A percentile compares a stretch with the other conserved stretches of the same genome.
Conservation (phyloP, 2,329 filamentous ascomycete genomes). For the Ascochyta pisi region DNA sequence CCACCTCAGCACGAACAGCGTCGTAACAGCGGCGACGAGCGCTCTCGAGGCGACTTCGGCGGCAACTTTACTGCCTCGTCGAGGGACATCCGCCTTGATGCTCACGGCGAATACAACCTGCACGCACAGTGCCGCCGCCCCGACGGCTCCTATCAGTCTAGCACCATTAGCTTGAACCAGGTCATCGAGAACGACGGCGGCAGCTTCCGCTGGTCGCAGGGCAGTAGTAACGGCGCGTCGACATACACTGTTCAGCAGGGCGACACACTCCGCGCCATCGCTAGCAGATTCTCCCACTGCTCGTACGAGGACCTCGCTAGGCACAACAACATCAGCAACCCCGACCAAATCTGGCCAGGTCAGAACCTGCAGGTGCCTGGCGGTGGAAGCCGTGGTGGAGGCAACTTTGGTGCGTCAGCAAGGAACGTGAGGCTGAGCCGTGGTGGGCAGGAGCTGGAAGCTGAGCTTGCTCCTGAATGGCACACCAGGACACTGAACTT, state of each 20-base stretch:
- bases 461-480: constrained; percentile 33
- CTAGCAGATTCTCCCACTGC: constrained; percentile 31
- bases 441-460: constrained; percentile 33
- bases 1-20: constrained; percentile 5
- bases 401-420: constrained; percentile 31
- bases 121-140: constrained; percentile 34
- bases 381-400: constrained; percentile 27
- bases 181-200: constrained; percentile 33
- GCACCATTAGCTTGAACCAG: constrained; percentile 31
- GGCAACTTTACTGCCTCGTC: constrained; percentile 36
- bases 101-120: constrained; percentile 35
- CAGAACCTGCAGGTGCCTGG: constrained; percentile 35
- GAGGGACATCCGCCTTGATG: constrained; percentile 34
- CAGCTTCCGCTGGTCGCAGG: constrained; percentile 35
- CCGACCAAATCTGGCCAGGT: constrained; percentile 38
- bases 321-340: constrained; percentile 36
- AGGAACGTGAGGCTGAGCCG: constrained; percentile 29
- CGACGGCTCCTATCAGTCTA: constrained; percentile 34
- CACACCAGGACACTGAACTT: constrained; percentile 27
- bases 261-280: constrained; percentile 38
- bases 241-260: constrained; percentile 35
- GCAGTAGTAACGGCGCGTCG: constrained; percentile 20
- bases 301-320: constrained; percentile 34
- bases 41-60: constrained; percentile 27
- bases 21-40: constrained; percentile 16